Conservation (phyloP, 75 land plant genomes). For the Isoetes taiwanensis region DNA sequence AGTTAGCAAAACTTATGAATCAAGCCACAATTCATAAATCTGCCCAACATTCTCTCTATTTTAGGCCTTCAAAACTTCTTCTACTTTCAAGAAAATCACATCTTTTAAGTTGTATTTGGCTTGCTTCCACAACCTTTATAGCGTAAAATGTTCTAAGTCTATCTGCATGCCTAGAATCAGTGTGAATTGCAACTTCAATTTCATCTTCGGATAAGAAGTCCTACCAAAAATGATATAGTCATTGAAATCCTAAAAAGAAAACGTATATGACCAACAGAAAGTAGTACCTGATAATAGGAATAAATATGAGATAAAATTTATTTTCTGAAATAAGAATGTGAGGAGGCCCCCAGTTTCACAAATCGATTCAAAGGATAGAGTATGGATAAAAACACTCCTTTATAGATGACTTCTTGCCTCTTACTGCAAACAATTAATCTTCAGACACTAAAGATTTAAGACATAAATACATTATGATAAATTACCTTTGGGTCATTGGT, state of each 20-base stretch:
- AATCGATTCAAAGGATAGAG: constrained; percentile 81
- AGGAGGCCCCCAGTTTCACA: constrained; percentile 76
- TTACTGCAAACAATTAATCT: constrained; percentile 65
- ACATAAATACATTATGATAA: background rate
- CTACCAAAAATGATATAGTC: constrained; percentile 22
- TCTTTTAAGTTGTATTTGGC: constrained; percentile 39
- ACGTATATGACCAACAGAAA: background rate
- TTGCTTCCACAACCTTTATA: constrained; percentile 30
- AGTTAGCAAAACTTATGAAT: constrained; percentile 46
- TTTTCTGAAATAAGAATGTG: constrained; percentile 65
- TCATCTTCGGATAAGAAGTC: constrained; percentile 66
- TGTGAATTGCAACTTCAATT: constrained; percentile 71
- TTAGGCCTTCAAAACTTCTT: constrained; percentile 74
- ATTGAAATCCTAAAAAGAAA: background rate
- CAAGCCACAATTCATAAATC: constrained; percentile 67
- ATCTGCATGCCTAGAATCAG: constrained; percentile 91
- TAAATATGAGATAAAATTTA: constrained; percentile 68
- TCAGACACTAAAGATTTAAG: too few relatives aligned
- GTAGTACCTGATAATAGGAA: constrained; percentile 75
- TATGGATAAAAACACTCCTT: constrained; percentile 62
- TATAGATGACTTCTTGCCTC: constrained; percentile 56
- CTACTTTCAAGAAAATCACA: constrained; percentile 74
- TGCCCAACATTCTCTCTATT: constrained; percentile 68
- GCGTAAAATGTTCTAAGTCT: constrained; percentile 51
- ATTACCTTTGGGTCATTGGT: constrained; percentile 63